These are phyloP conservation scores for Trichophyton rubrum DNA, from an alignment of 2,329 filamentous ascomycete species.

Conservation along the genomic window DNA sequence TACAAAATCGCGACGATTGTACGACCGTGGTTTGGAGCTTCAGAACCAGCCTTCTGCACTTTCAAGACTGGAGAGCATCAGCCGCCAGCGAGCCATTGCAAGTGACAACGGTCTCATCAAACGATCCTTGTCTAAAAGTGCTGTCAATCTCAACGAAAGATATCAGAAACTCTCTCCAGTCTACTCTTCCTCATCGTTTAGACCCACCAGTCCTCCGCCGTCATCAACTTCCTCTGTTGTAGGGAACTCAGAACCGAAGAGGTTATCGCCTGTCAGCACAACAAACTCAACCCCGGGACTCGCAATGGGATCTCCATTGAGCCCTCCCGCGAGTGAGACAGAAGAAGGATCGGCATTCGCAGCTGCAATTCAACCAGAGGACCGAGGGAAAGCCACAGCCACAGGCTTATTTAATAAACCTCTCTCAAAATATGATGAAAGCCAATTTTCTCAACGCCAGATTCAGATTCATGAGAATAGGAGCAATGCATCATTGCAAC, in stretches of 20 bases:
- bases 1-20: conserved; percentile 61
- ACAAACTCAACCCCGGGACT: conserved; percentile 22
- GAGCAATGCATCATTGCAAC: conserved; percentile 43
- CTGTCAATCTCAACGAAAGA: conserved; percentile 51
- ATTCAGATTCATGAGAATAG: conserved; percentile 66
- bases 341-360: conserved; percentile 53
- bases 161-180: conserved; percentile 26
- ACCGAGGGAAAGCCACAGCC: conserved; percentile 70
- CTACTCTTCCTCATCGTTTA: conserved; percentile 19
- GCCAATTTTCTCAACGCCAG: conserved; percentile 70
- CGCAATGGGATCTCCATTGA: conserved; percentile 45
- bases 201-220: conserved; percentile 33
- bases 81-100: conserved; percentile 50
- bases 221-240: conserved; percentile 28
- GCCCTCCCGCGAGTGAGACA: conserved; percentile 58
- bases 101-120: conserved; percentile 36
- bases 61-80: conserved; percentile 67
- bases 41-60: conserved; percentile 66
- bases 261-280: not conserved
- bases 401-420: conserved; percentile 62
- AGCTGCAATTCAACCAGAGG: conserved; percentile 57
- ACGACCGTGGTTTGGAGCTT: conserved; percentile 69
- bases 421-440: conserved; percentile 64
- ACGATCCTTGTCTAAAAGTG: conserved; percentile 43
- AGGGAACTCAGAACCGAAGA: conserved; percentile 20